Evolutionary conservation across 2,329 filamentous ascomycete genomes (phyloP).

Genomic region (Colletotrichum aenigma): DNA sequence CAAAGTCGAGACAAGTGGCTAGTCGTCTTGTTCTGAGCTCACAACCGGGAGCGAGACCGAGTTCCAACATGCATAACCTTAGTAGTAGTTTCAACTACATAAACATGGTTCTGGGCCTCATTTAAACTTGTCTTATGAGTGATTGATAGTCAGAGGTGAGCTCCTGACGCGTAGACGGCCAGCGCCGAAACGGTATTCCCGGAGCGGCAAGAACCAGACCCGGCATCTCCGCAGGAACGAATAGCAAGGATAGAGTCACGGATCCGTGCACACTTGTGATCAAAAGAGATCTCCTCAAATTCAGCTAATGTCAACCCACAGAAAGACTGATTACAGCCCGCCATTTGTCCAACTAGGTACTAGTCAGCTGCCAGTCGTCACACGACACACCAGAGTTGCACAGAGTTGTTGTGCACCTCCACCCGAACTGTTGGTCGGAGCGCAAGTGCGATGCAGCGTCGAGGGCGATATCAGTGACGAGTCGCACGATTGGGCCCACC

Average conservation of each 20-base stretch:
- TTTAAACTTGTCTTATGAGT: neutral
- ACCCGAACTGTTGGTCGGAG: neutral
- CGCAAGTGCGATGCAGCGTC: neutral
- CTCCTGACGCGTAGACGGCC: neutral
- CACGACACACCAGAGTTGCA: neutral
- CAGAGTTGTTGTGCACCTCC: neutral
- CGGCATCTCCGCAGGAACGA: too few relatives aligned
- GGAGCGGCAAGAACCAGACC: too few relatives aligned
- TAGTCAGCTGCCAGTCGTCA: neutral
- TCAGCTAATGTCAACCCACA: accelerated
- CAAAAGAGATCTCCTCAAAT: accelerated
- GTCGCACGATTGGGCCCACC: neutral
- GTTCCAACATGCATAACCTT: neutral
- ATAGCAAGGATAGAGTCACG: too few relatives aligned
- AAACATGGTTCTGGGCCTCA: neutral
- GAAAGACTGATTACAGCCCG: neutral
- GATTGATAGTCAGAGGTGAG: neutral
- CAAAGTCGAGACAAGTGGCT: neutral
- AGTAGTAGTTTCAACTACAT: neutral
- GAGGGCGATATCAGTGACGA: neutral
- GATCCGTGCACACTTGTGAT: neutral
- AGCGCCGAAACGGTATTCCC: neutral
- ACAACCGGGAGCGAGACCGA: neutral
- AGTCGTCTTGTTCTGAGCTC: neutral
- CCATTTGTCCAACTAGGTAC: neutral